Base-by-base conservation (phyloP, 495 filamentous ascomycete genomes). In the Neurospora sp. region DNA sequence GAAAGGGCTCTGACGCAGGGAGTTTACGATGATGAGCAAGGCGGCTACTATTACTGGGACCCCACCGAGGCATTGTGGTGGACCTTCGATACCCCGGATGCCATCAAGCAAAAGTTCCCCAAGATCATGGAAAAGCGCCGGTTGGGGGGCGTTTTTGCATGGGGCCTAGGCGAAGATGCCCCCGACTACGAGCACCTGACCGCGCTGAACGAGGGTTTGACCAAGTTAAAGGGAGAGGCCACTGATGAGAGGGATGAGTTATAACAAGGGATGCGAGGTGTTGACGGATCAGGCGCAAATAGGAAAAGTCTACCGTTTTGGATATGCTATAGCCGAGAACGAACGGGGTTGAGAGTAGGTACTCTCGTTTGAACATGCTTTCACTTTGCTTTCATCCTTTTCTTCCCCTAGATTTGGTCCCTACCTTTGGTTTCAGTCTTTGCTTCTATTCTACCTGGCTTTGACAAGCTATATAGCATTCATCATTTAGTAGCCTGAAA, bases 131-230 rank as follows among this genome's bases (percentile, higher is more conserved):
- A 84, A 18, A 82, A 82, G 70, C 88, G 86, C 77, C 81, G 82
- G 31, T 75, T 94, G 3, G 92, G 91, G 5, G 91, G 91, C 22
- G 88, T 92, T 38, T 91, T 92, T 83, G 89, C 90, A 0, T 92
- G 90, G 92, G 91, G 86, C 35, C 77, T 94, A 73, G 92, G 91
- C 5, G 91, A 93, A 80, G 91, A 93, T 81, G 89, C 86, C 2
- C 80, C 86, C 40, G 76, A 84, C 35, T 91, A 83, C 71, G 80
- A 81, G 70, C 91, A 92, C 79, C 76, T 93, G 4, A 80, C 83
- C 53, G 87, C 88, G 5, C 85, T 91, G 77, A 88, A 86, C 73
- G 74, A 77, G 38, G 78, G 76, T 2, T 39, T 84, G 8, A 72
- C 76, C 2, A 71, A 71, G 46, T 22, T 68, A 1, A 71, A 68